Conservation (phyloP, 495 filamentous ascomycete species). For the Clohesyomyces aquaticus region DNA sequence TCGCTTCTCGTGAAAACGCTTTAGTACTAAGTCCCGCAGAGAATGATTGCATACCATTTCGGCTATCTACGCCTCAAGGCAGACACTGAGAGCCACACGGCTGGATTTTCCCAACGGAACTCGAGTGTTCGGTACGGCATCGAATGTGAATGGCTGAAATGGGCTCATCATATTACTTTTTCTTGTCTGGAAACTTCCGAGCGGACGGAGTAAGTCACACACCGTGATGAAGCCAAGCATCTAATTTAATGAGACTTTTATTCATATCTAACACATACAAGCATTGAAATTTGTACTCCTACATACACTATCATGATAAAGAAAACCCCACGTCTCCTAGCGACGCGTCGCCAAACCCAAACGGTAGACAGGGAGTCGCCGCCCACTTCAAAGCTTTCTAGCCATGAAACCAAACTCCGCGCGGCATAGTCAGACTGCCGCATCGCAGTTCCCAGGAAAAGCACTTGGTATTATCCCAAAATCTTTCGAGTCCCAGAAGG, state of each 20-base stretch:
- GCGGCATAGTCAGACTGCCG: not conserved
- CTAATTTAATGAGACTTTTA: slow-evolving; percentile 4
- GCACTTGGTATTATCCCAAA: slow-evolving; percentile 38
- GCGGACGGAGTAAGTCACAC: no score
- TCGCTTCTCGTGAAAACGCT: no score
- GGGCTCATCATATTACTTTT: no score
- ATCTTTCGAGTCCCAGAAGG: not conserved
- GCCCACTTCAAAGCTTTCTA: slow-evolving; percentile 6
- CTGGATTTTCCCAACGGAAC: no score
- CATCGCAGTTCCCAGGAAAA: slow-evolving; percentile 22
- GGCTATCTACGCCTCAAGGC: no score
- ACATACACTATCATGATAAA: slow-evolving; percentile 18
- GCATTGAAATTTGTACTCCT: slow-evolving; percentile 16
- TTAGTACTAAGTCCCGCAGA: no score
- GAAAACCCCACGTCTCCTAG: not conserved
- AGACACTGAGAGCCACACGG: no score
- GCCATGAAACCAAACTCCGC: slow-evolving; percentile 13
- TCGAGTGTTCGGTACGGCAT: no score
- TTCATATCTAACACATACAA: slow-evolving; percentile 5
- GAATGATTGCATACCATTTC: no score
- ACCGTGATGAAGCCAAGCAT: no score
- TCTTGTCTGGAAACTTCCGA: no score
- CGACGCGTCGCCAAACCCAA: slow-evolving; percentile 2
- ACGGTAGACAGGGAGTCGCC: not conserved
- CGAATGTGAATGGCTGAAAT: no score